Conservation (phyloP, 108 stramenopile genomes). For the Ochromonas danica region DNA sequence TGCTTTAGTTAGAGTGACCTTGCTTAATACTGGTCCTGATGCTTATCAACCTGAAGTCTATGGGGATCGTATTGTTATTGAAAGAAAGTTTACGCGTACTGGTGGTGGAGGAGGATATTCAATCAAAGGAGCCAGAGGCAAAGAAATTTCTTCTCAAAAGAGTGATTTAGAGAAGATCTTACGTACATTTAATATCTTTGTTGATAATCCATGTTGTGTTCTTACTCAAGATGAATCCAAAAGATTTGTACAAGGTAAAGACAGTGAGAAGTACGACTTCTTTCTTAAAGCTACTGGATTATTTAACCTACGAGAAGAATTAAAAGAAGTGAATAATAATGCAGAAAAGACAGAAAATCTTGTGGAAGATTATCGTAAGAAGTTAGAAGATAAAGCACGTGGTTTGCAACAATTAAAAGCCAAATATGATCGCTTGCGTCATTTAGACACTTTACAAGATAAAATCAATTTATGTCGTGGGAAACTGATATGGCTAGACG, state of each 20-base stretch:
- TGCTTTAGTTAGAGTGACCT: conserved; percentile 76
- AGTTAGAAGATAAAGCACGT: neutral
- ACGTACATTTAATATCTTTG: conserved; percentile 67
- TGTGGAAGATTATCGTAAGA: conserved; percentile 19
- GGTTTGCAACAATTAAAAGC: conserved; percentile 34
- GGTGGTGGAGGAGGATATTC: conserved; percentile 71
- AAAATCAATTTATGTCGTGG: neutral
- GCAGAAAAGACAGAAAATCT: neutral
- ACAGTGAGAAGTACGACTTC: conserved; percentile 84
- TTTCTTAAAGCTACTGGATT: conserved; percentile 93
- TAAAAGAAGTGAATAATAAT: neutral
- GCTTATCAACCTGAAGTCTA: conserved; percentile 76
- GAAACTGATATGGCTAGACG: neutral
- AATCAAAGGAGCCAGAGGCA: conserved; percentile 58
- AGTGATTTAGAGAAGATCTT: conserved; percentile 81
- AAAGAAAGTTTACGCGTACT: conserved; percentile 67
- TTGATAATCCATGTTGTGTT: conserved; percentile 94
- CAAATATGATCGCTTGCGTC: conserved; percentile 12
- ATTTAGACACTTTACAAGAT: neutral
- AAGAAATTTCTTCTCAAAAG: conserved; percentile 47
- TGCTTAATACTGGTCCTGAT: conserved; percentile 80
- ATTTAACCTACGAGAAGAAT: conserved; percentile 62
- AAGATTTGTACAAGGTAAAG: conserved; percentile 86
- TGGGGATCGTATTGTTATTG: conserved; percentile 81
- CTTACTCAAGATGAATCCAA: conserved; percentile 97